Evolutionary conservation across 2,329 filamentous ascomycete species (phyloP), one percentile per base, ranked within the genome.

Genomic region (Pseudogymnoascus verrucosus): DNA sequence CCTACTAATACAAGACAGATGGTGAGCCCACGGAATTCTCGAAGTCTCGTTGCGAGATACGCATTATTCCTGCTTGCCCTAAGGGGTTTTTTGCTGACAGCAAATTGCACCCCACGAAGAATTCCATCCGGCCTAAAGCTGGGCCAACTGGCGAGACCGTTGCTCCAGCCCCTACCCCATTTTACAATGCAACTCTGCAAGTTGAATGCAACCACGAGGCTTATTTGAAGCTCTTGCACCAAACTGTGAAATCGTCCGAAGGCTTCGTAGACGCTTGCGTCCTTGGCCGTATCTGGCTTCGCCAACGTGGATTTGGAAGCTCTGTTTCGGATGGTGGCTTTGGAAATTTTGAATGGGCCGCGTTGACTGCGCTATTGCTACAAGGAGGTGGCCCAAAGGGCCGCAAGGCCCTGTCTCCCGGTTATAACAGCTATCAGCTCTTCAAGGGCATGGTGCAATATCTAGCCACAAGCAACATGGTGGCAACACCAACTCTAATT

Each of bases 371-470:
- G 34, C 79, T 96, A 12, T 78, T 98, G 1, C 80, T 98, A 44
- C 87, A 91, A 74, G 85, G 84, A n/a, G 90, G 90, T 26, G 89
- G 87, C 5, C 83, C 85, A 5, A 88, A 87, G 65, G 89, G 89
- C 1, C 84, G 86, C 67, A 82, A 89, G 1, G 78, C 90, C 5
- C 80, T 98, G 14, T 91, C 92, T 5, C 81, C 85, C 4, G 90
- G 90, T 6, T 89, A 96, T 70, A 96, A 89, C 77, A 89, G 89
- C 75, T 95, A 93, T 23, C 93, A 98, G 75, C 82, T 98, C 51
- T 97, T 99, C 82, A 98, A 97, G 76, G 93, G 91, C 2, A 87
- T 88, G 1, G 78, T 99, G n/a, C 93, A 97, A 72, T 95, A 93
- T 68, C 78, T 99, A 16, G 86, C 89, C 1, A 83, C 84, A 1